Percentiles rank a stretch among this genome's conserved stretches.
Evolutionary conservation across 495 filamentous ascomycete species (phyloP).

Genomic region (Lepraria neglecta): DNA sequence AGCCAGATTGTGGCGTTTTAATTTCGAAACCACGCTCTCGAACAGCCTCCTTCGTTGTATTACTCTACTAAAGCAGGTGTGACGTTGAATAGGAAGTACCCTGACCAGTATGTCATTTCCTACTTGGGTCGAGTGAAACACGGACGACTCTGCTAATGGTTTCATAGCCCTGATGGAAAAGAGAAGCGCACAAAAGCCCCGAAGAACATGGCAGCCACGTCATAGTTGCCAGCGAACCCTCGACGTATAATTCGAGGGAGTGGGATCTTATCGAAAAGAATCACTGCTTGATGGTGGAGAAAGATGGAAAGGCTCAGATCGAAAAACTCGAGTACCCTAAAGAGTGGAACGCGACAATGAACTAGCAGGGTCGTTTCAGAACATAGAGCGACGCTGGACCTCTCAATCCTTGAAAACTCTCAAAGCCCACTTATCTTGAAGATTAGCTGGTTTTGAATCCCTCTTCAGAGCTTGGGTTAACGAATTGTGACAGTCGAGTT

Average conservation of each 20-base stretch:
- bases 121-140: neutral
- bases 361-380: neutral
- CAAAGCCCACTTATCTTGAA: neutral
- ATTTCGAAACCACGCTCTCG: constrained; percentile 42
- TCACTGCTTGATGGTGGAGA: constrained; percentile 26
- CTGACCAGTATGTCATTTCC: constrained; percentile 34
- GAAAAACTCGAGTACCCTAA: constrained; percentile 10
- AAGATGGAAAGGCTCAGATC: constrained; percentile 24
- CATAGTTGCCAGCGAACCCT: constrained; percentile 48
- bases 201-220: constrained; percentile 40
- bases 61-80: constrained; percentile 37
- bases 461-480: too few relatives aligned
- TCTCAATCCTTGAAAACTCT: too few relatives aligned
- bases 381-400: too few relatives aligned
- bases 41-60: constrained; percentile 46
- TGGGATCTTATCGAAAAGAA: constrained; percentile 46
- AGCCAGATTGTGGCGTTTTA: constrained; percentile 38
- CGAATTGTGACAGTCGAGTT: too few relatives aligned
- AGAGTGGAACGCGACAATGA: constrained; percentile 18
- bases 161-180: constrained; percentile 22
- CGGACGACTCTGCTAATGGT: neutral
- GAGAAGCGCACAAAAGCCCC: constrained; percentile 27
- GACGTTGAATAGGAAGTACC: constrained; percentile 44
- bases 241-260: constrained; percentile 41
- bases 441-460: neutral